Conservation (phyloP, 164 flowering plant genomes). For the Magnolia officinalis region DNA sequence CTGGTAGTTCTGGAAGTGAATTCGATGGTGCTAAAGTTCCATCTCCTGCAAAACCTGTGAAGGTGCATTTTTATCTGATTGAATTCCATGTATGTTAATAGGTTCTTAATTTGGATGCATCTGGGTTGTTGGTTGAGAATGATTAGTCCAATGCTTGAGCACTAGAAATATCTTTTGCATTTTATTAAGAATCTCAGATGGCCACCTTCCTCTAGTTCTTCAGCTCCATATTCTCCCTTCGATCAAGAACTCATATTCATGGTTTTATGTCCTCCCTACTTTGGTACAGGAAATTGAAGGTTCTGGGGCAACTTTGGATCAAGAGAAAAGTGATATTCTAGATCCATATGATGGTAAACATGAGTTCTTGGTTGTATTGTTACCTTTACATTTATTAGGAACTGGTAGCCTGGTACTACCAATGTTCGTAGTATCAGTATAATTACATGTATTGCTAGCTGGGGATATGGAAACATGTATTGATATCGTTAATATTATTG, state of each 20-base stretch:
- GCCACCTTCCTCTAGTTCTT: background rate
- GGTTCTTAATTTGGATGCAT: no score
- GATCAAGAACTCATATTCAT: background rate
- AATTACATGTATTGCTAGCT: no score
- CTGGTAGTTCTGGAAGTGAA: constrained; percentile 63
- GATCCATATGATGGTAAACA: constrained; percentile 36
- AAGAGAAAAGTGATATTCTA: constrained; percentile 24
- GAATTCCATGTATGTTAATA: background rate
- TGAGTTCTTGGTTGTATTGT: constrained; percentile 24
- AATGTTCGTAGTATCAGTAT: no score
- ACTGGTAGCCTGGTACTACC: no score
- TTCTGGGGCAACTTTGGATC: constrained; percentile 29
- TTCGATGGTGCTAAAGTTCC: constrained; percentile 45
- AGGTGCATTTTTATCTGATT: constrained; percentile 33
- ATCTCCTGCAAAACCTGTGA: constrained; percentile 22
- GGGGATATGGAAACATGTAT: no score
- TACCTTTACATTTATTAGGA: no score
- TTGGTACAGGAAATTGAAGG: constrained; percentile 27
- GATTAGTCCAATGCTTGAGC: no score
- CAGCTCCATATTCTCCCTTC: background rate
- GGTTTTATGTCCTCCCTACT: background rate
- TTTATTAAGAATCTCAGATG: background rate
- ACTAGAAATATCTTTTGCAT: background rate
- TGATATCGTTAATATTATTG: no score
- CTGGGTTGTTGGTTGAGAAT: no score